Evolutionary conservation across 805 yeast genomes (phyloP), one percentile per base, ranked within the genome.

Genomic region (Ogataea wickerhamii): DNA sequence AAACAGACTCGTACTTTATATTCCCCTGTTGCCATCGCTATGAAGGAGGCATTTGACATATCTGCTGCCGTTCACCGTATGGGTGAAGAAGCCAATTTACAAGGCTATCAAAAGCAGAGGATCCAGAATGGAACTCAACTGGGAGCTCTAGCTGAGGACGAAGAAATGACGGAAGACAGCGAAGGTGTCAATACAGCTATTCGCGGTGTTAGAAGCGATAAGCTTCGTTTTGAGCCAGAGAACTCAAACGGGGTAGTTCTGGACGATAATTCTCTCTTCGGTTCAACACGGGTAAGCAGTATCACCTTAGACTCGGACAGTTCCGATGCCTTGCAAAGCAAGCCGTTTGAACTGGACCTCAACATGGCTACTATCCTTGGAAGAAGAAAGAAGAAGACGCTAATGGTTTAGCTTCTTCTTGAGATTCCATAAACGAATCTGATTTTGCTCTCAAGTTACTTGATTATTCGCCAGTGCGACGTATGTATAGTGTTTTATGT

Each of bases 41-140:
- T 76, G 59, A 67, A 74, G 42, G 82, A 76, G 43, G 80, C 79
- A 11, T 74, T 74, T 56, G 82, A 76, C 49, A 71, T 76, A 16
- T 73, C 80, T 1, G 64, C 78, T n/a, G 80, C 80, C 0, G 80
- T 76, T 11, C 79, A 73, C 51, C 64, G 81, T 54, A 68, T 70
- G 67, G 76, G 75, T 3, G 81, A 76, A 56, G 81, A 74, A 49
- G 58, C 61, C 7, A 57, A 53, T 4, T 39, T 51, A n/a, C 20
- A 30, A 19, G 44, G 43, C 21, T 32, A 32, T 20, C 43, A 40
- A 21, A 40, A 38, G 17, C 32, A 28, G 30, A 36, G 27, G 13
- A 18, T 16, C 22, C 22, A 17, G 32, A 33, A 29, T 35, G 28
- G 25, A 6, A 28, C 33, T 12, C 35, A 26, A n/a, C 29, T 51